These are phyloP conservation scores for Cyclotella cryptica DNA, from an alignment of 108 stramenopile genomes.

Conservation along the genomic window DNA sequence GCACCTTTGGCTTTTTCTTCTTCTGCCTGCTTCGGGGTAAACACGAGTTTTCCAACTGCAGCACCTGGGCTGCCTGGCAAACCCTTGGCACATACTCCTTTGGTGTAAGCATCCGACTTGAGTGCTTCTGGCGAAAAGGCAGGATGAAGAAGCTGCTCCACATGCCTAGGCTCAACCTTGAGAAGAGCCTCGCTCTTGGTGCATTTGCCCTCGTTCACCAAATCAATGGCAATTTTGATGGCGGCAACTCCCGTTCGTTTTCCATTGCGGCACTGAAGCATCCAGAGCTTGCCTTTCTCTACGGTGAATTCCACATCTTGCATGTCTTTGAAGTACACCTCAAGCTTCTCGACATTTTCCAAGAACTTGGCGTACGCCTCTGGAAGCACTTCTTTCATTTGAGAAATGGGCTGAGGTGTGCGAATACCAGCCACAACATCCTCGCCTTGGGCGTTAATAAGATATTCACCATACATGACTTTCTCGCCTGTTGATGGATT, in stretches of 20 bases:
- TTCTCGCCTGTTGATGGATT: slow-evolving; percentile 85
- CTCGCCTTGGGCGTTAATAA: slow-evolving; percentile 91
- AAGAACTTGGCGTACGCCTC: slow-evolving; percentile 82
- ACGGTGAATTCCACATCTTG: slow-evolving; percentile 95
- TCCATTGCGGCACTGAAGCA: slow-evolving; percentile 88
- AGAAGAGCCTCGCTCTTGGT: slow-evolving; percentile 79
- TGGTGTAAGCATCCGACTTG: slow-evolving; percentile 61
- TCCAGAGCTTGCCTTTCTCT: slow-evolving; percentile 89
- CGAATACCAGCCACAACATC: slow-evolving; percentile 92
- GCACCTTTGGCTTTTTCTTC: slow-evolving; percentile 62
- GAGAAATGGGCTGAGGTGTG: slow-evolving; percentile 79
- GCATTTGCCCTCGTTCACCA: slow-evolving; percentile 81
- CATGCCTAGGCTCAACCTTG: slow-evolving; percentile 81
- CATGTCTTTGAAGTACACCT: slow-evolving; percentile 88
- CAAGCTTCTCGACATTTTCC: slow-evolving; percentile 76
- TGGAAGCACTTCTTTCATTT: slow-evolving; percentile 77
- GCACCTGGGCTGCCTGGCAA: slow-evolving; percentile 87
- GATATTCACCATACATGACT: slow-evolving; percentile 84
- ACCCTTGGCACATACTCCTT: slow-evolving; percentile 80
- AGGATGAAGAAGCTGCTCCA: slow-evolving; percentile 88
- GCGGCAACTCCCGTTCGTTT: slow-evolving; percentile 88
- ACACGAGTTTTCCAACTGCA: slow-evolving; percentile 85
- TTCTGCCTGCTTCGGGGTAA: slow-evolving; percentile 83
- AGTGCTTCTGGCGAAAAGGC: slow-evolving; percentile 66
- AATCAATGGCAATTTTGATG: slow-evolving; percentile 83